A percentile compares a stretch with the other conserved stretches of the same genome.
phyloP scores from a whole-genome alignment of 176 grass and related monocot species.

The Carex pumila region DNA sequence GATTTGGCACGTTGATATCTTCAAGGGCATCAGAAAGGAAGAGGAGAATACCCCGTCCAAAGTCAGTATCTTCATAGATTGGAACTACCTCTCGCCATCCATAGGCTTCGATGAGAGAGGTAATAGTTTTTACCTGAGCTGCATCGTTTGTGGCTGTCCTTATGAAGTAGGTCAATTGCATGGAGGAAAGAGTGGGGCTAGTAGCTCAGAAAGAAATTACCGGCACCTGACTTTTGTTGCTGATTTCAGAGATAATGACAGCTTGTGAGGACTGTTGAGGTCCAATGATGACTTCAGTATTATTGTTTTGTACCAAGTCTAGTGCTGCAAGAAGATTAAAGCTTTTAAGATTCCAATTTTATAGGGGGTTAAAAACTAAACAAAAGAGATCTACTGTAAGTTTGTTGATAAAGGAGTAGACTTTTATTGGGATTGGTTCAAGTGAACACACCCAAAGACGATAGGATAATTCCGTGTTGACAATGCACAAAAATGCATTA shows the following conservation, averaged over 20 bases:
- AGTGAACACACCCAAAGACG: too few relatives aligned
- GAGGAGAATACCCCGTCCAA: conserved; percentile 14
- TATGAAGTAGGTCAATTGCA: conserved; percentile 20
- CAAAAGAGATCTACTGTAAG: too few relatives aligned
- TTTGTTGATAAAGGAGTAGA: too few relatives aligned
- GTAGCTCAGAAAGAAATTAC: conserved; percentile 35
- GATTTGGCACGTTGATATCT: too few relatives aligned
- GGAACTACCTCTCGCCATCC: conserved; percentile 27
- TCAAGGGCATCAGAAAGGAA: conserved; percentile 14
- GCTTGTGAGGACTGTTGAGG: conserved; percentile 31
- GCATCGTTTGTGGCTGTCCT: not conserved
- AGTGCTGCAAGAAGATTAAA: conserved; percentile 10
- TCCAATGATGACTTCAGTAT: conserved; percentile 30
- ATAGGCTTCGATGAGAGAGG: conserved; percentile 26
- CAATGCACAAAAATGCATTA: too few relatives aligned
- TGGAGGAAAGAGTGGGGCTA: conserved; percentile 4
- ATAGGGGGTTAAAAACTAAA: too few relatives aligned
- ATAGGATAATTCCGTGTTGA: too few relatives aligned
- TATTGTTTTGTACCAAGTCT: conserved; percentile 25
- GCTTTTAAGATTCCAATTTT: too few relatives aligned
- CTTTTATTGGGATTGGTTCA: too few relatives aligned
- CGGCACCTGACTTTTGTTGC: conserved; percentile 31
- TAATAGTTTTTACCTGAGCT: not conserved
- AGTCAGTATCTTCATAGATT: conserved; percentile 29
- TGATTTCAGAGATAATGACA: conserved; percentile 9